Evolutionary conservation across 78 protist genomes (phyloP).

Genomic region (Dictyostelium discoideum): dicty_2.7 NC_007089.4:3249501-3250000

Average conservation of each 20-base stretch:
- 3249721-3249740: neutral
- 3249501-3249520: too few species aligned
- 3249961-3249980: conserved; percentile 60
- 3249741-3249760: neutral
- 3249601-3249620: too few species aligned
- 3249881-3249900: conserved; percentile 90
- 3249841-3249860: conserved; percentile 84
- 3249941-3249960: conserved; percentile 29
- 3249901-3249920: conserved; percentile 57
- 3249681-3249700: too few species aligned
- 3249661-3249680: too few species aligned
- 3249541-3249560: too few species aligned
- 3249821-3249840: conserved; percentile 90
- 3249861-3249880: conserved; percentile 87
- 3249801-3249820: conserved; percentile 86
- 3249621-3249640: too few species aligned
- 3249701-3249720: too few species aligned
- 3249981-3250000: conserved; percentile 57
- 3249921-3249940: conserved; percentile 69
- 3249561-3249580: too few species aligned
- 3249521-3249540: too few species aligned
- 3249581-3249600: too few species aligned
- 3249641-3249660: too few species aligned
- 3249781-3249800: conserved; percentile 63
- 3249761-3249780: neutral